Base-by-base conservation (phyloP, 805 yeast species). In the Alloascoidea africana region DNA sequence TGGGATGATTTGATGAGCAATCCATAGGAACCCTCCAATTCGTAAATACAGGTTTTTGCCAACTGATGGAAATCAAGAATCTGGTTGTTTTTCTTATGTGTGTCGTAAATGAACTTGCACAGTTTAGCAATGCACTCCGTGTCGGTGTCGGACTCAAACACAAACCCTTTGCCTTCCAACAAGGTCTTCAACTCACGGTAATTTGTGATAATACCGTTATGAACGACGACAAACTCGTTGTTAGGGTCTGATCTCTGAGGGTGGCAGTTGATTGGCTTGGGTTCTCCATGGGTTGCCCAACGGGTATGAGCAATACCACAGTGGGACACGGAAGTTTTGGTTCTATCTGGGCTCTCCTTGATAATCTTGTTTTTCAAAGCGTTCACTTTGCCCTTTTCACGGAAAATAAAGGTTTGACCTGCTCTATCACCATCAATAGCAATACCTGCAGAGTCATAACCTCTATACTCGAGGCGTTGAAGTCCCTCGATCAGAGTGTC, bases 251-350 rank as follows among this genome's bases (percentile, higher is more conserved):
- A 84, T 46, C 89, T 67, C 56, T 89, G 97, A 36, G 99, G 99
- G 58, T 91, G 99, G 56, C 97, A 91, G 67, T 91, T 91, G 43
- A 59, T 50, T 43, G 69, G 73, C 46, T 73, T 75, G 40, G 96
- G 96, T 51, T 77, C 83, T 60, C 99, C 99, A 59, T 91, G 99
- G 30, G 99, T 91, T 37, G 99, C 99, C 99, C 99, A 91, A 67
- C 99, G 81, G 13, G 99, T 91, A 62, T 91, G 99, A 16, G 98
- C 97, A 57, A 91, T 91, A 55, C 95, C 98, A 42, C 77, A 86
- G 55, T 91, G 98, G 56, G 79, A 74, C 48, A 73, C 77, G 53
- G 84, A 86, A 15, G 73, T 66, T 42, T 71, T 75, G 18, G 67
- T 59, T 48, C 78, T 68, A 50, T 81, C 72, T 41, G 76, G 68